Base-by-base conservation (phyloP, 495 filamentous ascomycete genomes). In the Glarea lozoyensis region DNA sequence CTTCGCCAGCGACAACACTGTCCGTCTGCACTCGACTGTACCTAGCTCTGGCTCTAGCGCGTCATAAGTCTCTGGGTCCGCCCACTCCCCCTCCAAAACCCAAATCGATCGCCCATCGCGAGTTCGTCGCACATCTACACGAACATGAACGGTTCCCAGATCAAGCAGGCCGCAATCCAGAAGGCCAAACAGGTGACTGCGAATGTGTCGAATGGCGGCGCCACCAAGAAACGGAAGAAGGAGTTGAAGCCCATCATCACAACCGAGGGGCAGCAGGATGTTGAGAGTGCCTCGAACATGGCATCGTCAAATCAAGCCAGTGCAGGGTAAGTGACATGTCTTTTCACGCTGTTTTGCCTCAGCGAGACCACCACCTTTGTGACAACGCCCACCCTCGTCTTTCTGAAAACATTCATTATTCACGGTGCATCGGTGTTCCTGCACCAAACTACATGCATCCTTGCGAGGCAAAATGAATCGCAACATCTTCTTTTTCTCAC, bases 201-300 rank as follows among this genome's bases (percentile, higher is more conserved):
- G 29, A 62, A 56, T 18, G 65, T 65, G 43, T 61, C 55, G 40
- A 61, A 62, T 51, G 59, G 62, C 44, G 65, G 60, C 39, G 60
- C 47, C 35, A 59, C 46, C 55, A 90, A 89, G 72, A 89, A 88
- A 71, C 57, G 64, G 46, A 79, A 85, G 68, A 86, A 83, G 75
- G 84, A 86, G 43, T 60, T 90, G 55, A 93, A 90, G 66, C 86
- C 86, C 49, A 93, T 93, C 68, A 85, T 90, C 65, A 93, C 86
- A 16, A 88, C 78, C 35, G 86, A 93, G 56, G 66, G 59, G 10
- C 45, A 41, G 22, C 42, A 57, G 34, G 50, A 52, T 44, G 55
- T 41, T 45, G 44, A 57, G 11, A 38, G 43, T 25, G 31, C 48
- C 25, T 49, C 52, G 29, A 42, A 32, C 20, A 45, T 48, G 37